These are phyloP conservation scores for Chalciporus piperatus DNA, from an alignment of 768 basidiomycete species.

Conservation along the genomic window DNA sequence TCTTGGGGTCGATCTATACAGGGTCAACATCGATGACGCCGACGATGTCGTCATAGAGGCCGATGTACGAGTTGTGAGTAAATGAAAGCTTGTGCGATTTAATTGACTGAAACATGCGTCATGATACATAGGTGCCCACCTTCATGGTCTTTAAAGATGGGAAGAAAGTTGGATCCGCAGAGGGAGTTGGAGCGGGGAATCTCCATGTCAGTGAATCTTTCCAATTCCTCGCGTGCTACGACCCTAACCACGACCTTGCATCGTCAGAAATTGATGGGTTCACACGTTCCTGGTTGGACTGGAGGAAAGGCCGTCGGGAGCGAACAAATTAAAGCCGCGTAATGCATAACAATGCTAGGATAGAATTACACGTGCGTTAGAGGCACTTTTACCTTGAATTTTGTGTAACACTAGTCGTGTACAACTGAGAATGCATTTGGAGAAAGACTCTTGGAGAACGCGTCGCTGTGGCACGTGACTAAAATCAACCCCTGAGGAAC, in stretches of 20 bases:
- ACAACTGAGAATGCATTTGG: not conserved
- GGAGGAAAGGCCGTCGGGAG: not conserved
- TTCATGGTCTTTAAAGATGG: conserved; percentile 32
- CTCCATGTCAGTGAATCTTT: conserved; percentile 22
- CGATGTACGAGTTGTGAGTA: conserved; percentile 57
- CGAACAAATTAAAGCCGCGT: not conserved
- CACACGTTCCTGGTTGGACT: conserved; percentile 13
- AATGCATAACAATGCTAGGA: not conserved
- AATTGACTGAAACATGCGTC: not conserved
- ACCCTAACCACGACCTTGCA: not conserved
- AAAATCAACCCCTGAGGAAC: too few relatives aligned
- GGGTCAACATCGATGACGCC: conserved; percentile 69
- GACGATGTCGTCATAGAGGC: conserved; percentile 53
- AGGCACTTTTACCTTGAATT: not conserved
- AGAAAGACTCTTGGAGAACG: not conserved
- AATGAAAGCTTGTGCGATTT: not conserved
- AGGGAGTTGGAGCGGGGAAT: conserved; percentile 26
- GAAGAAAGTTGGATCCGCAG: conserved; percentile 22
- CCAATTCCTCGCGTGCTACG: not conserved
- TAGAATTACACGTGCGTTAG: not conserved
- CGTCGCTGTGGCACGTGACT: not conserved
- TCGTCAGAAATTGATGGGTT: conserved; percentile 21
- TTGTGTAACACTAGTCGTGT: not conserved
- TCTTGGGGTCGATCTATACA: conserved; percentile 56
- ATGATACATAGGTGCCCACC: conserved; percentile 20